A percentile compares a stretch with the other conserved stretches of the same genome.
Evolutionary conservation across 208 protist genomes (phyloP).

Genomic region (Naegleria gruberi): DNA sequence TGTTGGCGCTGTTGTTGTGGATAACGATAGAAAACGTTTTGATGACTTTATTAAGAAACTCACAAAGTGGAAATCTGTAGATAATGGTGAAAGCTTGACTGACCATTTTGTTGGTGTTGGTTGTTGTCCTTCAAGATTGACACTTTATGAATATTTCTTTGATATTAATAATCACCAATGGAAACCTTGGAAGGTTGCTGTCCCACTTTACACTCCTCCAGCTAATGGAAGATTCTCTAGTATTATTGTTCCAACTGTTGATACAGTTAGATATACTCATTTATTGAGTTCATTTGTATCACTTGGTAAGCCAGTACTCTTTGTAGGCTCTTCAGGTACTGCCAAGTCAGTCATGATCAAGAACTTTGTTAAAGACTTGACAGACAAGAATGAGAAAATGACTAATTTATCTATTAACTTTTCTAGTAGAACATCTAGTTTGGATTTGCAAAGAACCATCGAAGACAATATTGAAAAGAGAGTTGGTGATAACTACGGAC

Average conservation of each 20-base stretch:
- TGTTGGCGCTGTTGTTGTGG: constrained; percentile 76
- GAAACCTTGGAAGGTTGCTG: constrained; percentile 82
- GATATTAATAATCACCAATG: constrained; percentile 79
- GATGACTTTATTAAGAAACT: constrained; percentile 86
- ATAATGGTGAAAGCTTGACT: constrained; percentile 68
- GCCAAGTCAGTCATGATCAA: constrained; percentile 97
- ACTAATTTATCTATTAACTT: constrained; percentile 89
- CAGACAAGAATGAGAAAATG: constrained; percentile 38
- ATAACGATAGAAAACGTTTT: constrained; percentile 73
- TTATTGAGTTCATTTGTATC: constrained; percentile 84
- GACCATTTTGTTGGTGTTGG: constrained; percentile 76
- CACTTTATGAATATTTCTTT: constrained; percentile 94
- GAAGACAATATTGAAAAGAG: constrained; percentile 95
- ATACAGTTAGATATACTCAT: constrained; percentile 95
- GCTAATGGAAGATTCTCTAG: constrained; percentile 77
- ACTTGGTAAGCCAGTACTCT: constrained; percentile 78
- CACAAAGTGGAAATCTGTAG: constrained; percentile 76
- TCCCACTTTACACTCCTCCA: constrained; percentile 76
- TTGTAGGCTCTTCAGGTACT: constrained; percentile 93
- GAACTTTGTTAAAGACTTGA: constrained; percentile 77
- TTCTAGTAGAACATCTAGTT: constrained; percentile 82
- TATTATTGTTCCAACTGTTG: constrained; percentile 94
- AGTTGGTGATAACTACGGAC: constrained; percentile 84
- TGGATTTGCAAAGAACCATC: constrained; percentile 88
- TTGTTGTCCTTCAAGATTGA: constrained; percentile 73